Percentiles rank a stretch among this genome's conserved stretches.
Conservation (phyloP, 192 early-diverging fungal species). For the Coemansia sp. region DNA sequence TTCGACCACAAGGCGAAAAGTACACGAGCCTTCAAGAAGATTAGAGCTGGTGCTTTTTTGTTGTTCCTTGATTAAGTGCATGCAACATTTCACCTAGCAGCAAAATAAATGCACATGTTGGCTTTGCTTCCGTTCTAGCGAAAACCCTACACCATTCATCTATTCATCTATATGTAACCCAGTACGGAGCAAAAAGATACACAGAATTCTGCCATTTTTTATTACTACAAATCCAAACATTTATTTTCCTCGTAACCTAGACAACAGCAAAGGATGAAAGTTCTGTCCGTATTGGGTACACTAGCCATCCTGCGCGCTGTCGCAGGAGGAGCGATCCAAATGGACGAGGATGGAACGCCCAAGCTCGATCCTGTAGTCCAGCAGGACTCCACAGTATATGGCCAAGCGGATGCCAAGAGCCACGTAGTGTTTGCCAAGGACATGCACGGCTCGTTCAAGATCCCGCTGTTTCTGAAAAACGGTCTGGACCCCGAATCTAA, state of each 20-base stretch:
- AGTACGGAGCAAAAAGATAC: background rate
- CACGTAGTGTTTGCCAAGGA: conserved; percentile 26
- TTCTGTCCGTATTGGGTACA: conserved; percentile 7
- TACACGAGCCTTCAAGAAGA: background rate
- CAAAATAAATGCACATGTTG: background rate
- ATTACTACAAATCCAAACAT: no score
- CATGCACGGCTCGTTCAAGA: conserved; percentile 29
- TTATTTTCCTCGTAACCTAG: background rate
- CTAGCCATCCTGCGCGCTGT: conserved; percentile 25
- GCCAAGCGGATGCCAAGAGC: conserved; percentile 25
- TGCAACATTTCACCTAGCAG: background rate
- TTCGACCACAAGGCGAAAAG: background rate
- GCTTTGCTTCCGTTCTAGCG: background rate
- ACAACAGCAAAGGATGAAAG: background rate
- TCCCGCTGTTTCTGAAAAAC: conserved; percentile 47
- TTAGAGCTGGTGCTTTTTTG: background rate
- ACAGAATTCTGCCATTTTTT: no score
- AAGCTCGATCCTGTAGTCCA: background rate
- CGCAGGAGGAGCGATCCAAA: conserved; percentile 14
- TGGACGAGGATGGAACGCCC: conserved; percentile 7
- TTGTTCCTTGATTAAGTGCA: background rate
- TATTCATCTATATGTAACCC: background rate
- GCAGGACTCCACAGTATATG: conserved; percentile 16
- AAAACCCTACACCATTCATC: background rate
- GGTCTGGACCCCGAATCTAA: conserved; percentile 52